Evolutionary conservation across 805 yeast genomes (phyloP), one percentile per base, ranked within the genome.

Genomic region (Candida multigemmis): DNA sequence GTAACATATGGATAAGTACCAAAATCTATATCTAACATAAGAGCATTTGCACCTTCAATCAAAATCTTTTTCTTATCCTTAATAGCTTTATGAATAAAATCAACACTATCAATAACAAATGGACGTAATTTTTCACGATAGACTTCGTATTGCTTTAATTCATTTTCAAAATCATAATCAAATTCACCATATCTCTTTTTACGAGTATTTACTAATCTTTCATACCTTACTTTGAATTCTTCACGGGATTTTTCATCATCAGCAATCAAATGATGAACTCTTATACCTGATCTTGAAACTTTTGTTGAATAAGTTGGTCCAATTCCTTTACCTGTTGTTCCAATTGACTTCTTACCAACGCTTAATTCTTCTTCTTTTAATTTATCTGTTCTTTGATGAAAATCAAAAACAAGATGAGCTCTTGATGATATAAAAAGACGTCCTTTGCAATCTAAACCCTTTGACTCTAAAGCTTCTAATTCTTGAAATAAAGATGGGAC

Each of bases 1-100:
- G 98, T 91, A 33, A 91, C 98, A 48, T 74, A 91, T 24, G 98
- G 98, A 54, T 89, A 91, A 33, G 98, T 91, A 60, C 98, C 98
- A 49, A 83, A 89, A 58, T 91, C 98, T 40, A 91, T 72, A 59
- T 91, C 98, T 54, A 91, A 74, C 96, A 91, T 86, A 41, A 91
- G 68, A 14, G 98, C 98, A 49, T 91, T 91, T 33, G 98, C 98
- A 55, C 98, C 98, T 67, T 91, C 98, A 32, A 91, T 79, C 40
- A 91, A 68, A 33, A 91, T 84, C 58, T 80, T 83, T 68, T 91
- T 89, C 45, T 84, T 78, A 14, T 65, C 66, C 26, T 64, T 64
- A 25, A 91, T 56, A 7, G 96, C 95, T 36, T 65, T 61, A 56
- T 82, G 87, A 66, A 82, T 78, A 58, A 77, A 82, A 14, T 74